Conservation (phyloP, 495 filamentous ascomycete species). For the Podospora pseudopauciseta region DNA sequence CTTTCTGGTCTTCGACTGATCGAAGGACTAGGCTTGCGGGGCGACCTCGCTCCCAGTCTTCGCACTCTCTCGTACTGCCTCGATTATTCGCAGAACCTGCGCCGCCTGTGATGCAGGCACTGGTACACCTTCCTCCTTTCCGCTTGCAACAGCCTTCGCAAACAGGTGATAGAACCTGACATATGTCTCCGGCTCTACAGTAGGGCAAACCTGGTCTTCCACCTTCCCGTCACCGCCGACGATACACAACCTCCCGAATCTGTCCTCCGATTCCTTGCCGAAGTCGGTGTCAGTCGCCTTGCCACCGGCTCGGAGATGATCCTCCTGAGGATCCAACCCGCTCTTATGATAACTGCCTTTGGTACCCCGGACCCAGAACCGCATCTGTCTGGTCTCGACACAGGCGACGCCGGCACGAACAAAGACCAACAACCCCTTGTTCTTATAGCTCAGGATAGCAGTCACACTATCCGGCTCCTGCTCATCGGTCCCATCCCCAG, state of each 20-base stretch:
- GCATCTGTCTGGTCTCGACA: constrained; percentile 64
- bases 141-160: constrained; percentile 59
- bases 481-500: constrained; percentile 43
- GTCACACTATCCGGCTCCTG: constrained; percentile 68
- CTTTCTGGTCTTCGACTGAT: neutral
- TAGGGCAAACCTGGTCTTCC: constrained; percentile 49
- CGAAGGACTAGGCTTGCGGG: neutral
- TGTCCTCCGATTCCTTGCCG: constrained; percentile 56
- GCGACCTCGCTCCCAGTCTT: constrained; percentile 58
- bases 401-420: constrained; percentile 69
- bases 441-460: constrained; percentile 63
- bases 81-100: constrained; percentile 70
- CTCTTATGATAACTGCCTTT: constrained; percentile 79
- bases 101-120: constrained; percentile 69
- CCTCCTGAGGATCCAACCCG: constrained; percentile 77
- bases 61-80: constrained; percentile 67
- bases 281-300: constrained; percentile 62
- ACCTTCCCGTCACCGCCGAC: constrained; percentile 37
- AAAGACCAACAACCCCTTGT: constrained; percentile 54
- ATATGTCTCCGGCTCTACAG: constrained; percentile 68
- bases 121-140: constrained; percentile 57
- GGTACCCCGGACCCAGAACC: constrained; percentile 78
- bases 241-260: constrained; percentile 41
- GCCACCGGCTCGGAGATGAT: constrained; percentile 67
- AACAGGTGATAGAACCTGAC: constrained; percentile 68